Evolutionary conservation across 176 grass and related monocot species (phyloP).

Genomic region (Avena atlantica): DNA sequence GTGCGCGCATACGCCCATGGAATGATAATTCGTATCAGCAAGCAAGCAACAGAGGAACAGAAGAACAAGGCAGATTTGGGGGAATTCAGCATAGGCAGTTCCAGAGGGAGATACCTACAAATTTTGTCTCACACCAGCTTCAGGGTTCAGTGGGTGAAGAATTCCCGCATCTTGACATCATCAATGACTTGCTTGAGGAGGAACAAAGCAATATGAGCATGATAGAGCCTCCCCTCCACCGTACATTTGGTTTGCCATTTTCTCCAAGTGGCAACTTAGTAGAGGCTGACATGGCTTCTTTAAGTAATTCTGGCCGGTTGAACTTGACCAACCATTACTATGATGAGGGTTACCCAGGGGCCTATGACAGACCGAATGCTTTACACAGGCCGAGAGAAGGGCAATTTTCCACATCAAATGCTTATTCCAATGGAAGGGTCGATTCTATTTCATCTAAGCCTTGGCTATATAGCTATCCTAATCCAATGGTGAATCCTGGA

Average conservation of each 20-base stretch:
- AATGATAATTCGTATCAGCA: constrained; percentile 47
- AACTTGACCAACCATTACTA: constrained; percentile 56
- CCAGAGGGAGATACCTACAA: constrained; percentile 51
- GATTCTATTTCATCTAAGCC: constrained; percentile 41
- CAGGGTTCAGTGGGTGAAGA: constrained; percentile 67
- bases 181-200: constrained; percentile 92
- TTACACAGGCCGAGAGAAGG: constrained; percentile 54
- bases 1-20: not conserved
- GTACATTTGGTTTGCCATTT: constrained; percentile 51
- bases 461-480: constrained; percentile 55
- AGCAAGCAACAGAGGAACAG: constrained; percentile 42
- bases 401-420: constrained; percentile 46
- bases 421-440: constrained; percentile 54
- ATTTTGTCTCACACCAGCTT: constrained; percentile 44
- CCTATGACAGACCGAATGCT: constrained; percentile 53
- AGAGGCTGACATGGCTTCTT: constrained; percentile 42
- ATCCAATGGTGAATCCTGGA: constrained; percentile 57
- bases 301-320: constrained; percentile 54
- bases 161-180: constrained; percentile 95
- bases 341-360: constrained; percentile 38
- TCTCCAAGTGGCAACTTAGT: constrained; percentile 49
- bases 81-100: constrained; percentile 38
- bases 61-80: constrained; percentile 42
- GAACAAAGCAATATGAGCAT: constrained; percentile 61
- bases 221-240: constrained; percentile 46